Base-by-base conservation (phyloP, 164 flowering plant species). In the Santalum album region DNA sequence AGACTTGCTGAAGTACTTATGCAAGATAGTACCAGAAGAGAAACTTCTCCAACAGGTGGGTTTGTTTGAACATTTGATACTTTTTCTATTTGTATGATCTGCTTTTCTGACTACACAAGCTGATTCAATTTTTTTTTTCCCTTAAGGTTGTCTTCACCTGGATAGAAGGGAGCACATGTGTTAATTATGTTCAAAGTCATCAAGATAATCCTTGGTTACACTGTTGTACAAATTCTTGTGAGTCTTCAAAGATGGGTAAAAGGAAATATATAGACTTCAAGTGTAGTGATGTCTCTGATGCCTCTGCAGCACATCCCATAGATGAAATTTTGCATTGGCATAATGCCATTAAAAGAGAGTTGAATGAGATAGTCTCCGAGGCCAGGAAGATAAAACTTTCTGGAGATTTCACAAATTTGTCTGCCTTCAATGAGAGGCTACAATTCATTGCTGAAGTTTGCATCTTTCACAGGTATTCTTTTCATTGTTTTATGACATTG, bases 1-100 rank as follows among this genome's bases (percentile, higher is more conserved):
- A 20, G 76, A 82, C 43, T 50, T 82, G 50, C 18, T 46, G 40
- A 32, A 50, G 29, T 82, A 80, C 59, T 60, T 87, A 24, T 62
- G 63, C 53, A 66, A 72, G 47, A 66, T 82, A 57, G 59, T 85
- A 57, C 90, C 98, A 10, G 55, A 75, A 17, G 96, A 87, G 58
- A 69, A 63, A 25, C 70, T 70, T 25, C 60, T 90, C 47, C 85
- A 80, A 69, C 77, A 83, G 96, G 97, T 87, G 73, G 40, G 44
- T 16, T 49, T 22, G 2, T 7, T 3, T 24, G 4, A 18, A 22
- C 26, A 25, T 6, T 19, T 19, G 0, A 6, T 46, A 7, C 16
- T 46, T 46, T n/a, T n/a, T 0, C 7, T 46, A n/a, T 10, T n/a
- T 0, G 5, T 46, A 19, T 14, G n/a, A 6, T 20, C 10, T 46